phyloP scores from a whole-genome alignment of 176 grass and related monocot genomes.

The Themeda triandra region DNA sequence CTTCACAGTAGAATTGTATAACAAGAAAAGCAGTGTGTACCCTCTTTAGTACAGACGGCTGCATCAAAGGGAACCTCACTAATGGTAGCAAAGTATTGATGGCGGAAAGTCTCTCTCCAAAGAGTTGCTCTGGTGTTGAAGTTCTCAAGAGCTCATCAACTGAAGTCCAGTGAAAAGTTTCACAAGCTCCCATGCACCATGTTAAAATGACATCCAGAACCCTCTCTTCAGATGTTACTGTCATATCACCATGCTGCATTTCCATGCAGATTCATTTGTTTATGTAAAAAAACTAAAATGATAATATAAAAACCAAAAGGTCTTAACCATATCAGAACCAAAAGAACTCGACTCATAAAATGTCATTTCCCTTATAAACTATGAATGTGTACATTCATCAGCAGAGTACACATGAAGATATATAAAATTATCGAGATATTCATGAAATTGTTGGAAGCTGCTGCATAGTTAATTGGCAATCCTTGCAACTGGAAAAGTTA shows the following conservation, averaged over 20 bases:
- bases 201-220: slow-evolving; percentile 83
- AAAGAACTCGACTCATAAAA: neutral
- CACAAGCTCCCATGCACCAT: slow-evolving; percentile 74
- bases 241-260: slow-evolving; percentile 91
- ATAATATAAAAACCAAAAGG: neutral
- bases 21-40: slow-evolving; percentile 32
- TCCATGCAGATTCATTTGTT: slow-evolving; percentile 11
- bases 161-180: slow-evolving; percentile 58
- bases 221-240: slow-evolving; percentile 95
- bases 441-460: neutral
- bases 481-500: neutral
- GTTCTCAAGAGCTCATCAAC: slow-evolving; percentile 64
- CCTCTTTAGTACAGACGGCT: slow-evolving; percentile 45
- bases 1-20: neutral
- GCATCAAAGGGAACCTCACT: slow-evolving; percentile 91
- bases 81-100: slow-evolving; percentile 60
- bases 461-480: slow-evolving; percentile 4
- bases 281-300: slow-evolving; percentile 5
- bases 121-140: slow-evolving; percentile 56
- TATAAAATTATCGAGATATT: neutral
- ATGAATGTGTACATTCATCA: slow-evolving; percentile 3
- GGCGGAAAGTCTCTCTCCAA: slow-evolving; percentile 61
- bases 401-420: neutral
- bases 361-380: neutral
- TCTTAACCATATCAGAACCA: neutral